Base-by-base conservation (phyloP, 345 rosid genomes). In the Aquilaria malaccensis region DNA sequence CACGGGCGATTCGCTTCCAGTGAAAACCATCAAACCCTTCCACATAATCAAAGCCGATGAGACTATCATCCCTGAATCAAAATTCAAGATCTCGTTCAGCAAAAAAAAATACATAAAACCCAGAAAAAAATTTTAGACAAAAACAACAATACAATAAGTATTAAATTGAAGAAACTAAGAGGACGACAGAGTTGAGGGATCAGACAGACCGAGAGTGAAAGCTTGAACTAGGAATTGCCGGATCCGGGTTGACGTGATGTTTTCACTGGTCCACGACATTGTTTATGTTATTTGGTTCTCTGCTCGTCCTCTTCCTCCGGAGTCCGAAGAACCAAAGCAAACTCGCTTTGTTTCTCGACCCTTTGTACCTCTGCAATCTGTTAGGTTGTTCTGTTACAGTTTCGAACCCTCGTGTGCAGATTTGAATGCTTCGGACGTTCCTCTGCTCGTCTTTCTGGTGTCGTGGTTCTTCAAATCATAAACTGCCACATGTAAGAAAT, bases 1-100 rank as follows among this genome's bases (percentile, higher is more conserved):
- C n/a, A 81, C 82, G 1, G 91, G 94, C 0, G 94, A 85, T 73
- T 84, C 91, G 13, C 77, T 81, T 13, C 91, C 96, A 3, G 88
- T 82, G 11, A 87, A 72, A 61, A 79, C 82, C 79, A 82, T 81
- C 79, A 90, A 70, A 22, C 71, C 88, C 70, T 83, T 87, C 93
- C 97, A 90, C 70, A 87, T 68, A n/a, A 87, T 83, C 67, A 87
- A 62, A 2, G 86, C 91, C 55, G 89, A 82, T 0, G 88, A 60
- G 3, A 81, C 79, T 61, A 85, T 75, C 81, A 83, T 76, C 10
- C 90, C 92, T 87, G 69, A 47, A 58, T 56, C 31, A 33, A 9
- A 30, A 59, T 57, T 31, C 43, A 37, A 37, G 43, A 37, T 37
- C 43, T 37, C 43, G 43, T 3, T 37, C 43, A 37, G 43, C n/a